These are phyloP conservation scores for Salix exigua DNA, from an alignment of 345 rosid species.

Conservation along the genomic window DNA sequence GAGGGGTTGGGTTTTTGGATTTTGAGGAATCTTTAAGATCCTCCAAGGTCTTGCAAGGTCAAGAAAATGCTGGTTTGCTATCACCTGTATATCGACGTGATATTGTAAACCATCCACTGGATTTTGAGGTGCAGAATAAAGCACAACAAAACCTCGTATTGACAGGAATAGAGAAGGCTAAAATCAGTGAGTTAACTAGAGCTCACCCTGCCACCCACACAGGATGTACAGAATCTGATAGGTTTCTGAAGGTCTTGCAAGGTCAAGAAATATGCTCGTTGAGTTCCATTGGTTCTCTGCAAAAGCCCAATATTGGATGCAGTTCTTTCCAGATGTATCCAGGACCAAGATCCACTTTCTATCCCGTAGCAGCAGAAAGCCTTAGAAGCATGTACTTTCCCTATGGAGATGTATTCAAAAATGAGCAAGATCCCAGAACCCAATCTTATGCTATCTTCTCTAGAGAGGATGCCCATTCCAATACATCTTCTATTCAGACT, in stretches of 20 bases:
- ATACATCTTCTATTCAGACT: slow-evolving; percentile 27
- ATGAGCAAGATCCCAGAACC: slow-evolving; percentile 34
- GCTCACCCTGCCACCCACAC: slow-evolving; percentile 40
- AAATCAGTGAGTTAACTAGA: slow-evolving; percentile 35
- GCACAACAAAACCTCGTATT: slow-evolving; percentile 48
- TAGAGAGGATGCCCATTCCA: slow-evolving; percentile 35
- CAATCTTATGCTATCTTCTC: slow-evolving; percentile 34
- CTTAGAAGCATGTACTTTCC: slow-evolving; percentile 44
- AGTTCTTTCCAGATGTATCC: slow-evolving; percentile 43
- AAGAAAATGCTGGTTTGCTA: slow-evolving; percentile 81
- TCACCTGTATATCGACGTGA: slow-evolving; percentile 63
- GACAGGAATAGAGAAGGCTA: slow-evolving; percentile 37
- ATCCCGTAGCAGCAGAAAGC: slow-evolving; percentile 51
- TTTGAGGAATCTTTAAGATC: slow-evolving; percentile 79
- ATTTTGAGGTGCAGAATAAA: slow-evolving; percentile 56
- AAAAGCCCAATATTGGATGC: slow-evolving; percentile 44
- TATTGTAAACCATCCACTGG: slow-evolving; percentile 50
- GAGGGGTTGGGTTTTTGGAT: slow-evolving; percentile 61
- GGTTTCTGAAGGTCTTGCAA: slow-evolving; percentile 90
- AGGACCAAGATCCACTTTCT: slow-evolving; percentile 43
- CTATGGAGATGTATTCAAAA: slow-evolving; percentile 30
- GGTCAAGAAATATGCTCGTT: slow-evolving; percentile 92
- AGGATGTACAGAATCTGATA: slow-evolving; percentile 58
- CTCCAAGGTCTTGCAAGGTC: slow-evolving; percentile 99
- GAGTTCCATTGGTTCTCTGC: slow-evolving; percentile 44